Base-by-base conservation (phyloP, 768 basidiomycete species). In the Vishniacozyma victoriae region DNA sequence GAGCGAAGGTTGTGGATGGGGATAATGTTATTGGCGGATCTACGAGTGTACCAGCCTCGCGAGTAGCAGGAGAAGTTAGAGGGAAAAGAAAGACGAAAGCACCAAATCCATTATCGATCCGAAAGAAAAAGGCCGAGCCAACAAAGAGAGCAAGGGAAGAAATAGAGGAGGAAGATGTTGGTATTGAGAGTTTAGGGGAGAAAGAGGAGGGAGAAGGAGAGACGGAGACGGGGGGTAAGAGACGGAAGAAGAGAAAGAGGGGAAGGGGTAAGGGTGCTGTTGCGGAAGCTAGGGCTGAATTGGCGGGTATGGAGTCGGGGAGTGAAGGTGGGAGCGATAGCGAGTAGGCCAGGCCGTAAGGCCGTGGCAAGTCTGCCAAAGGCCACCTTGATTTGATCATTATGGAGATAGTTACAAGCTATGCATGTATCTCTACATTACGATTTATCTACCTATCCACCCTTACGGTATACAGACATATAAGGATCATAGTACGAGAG, bases 71-170 rank as follows among this genome's bases (percentile, higher is more conserved):
- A 6, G 26, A 49, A 3, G 39, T 41, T 9, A 35, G 41, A 14
- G 43, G 52, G n/a, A 73, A 67, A 12, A 76, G 75, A 57, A 83
- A 81, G 0, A 84, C 85, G 0, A 92, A 88, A 65, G 87, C 80
- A 0, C 90, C 92, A 1, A 97, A 96, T 74, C 89, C 93, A 6
- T 78, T 96, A 3, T 91, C 88, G 51, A 75, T 92, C 37, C 91
- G 89, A 78, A 95, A 90, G 77, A 92, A 80, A 60, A 60, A 55
- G 41, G 42, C 29, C 12, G 16, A 20, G 26, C 26, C 38, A 39
- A 20, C 47, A n/a, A 13, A 20, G 16, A 20, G 16, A 41, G 48
- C 36, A 24, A 36, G 29, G 1, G 29, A 35, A 27, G 31, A 44
- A 23, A 35, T 33, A 24, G 43, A 37, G 7, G 33, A 31, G 13